Evolutionary conservation across 2,329 filamentous ascomycete genomes (phyloP), one percentile per base, ranked within the genome.

Genomic region (Huntiella moniliformis): DNA sequence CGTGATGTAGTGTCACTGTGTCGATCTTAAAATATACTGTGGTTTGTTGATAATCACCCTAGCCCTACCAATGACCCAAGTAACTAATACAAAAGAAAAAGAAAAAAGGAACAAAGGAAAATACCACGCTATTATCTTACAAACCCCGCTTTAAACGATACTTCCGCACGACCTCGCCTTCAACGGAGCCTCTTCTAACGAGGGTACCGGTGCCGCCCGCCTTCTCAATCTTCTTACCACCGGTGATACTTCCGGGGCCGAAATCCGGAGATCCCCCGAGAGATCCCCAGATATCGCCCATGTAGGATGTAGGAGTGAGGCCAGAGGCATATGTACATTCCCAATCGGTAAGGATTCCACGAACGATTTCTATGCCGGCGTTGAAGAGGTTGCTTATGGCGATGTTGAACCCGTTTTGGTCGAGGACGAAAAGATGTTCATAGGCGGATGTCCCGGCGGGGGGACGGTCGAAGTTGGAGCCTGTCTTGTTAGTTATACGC

Each of bases 201-300:
- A 46, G 13, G n/a, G 31, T 49, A 2, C 47, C 47, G 4, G 47
- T 43, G 6, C 38, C 18, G 2, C 47, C 43, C 3, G 13, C 39
- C 18, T 58, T 50, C 2, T 52, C 50, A 18, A 65, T 55, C 3
- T 53, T 56, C 22, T 54, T 49, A 3, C 63, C 64, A 11, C 57
- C 53, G 0, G 64, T 67, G 32, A 63, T 53, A 49, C 64, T 69
- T 1, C 69, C 70, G 0, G 67, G 67, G 0, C 78, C 78, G 57
- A 81, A 82, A 55, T 80, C 74, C 0, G 78, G 77, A 36, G 60
- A 57, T 1, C 77, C 78, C 1, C 77, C 78, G 3, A 84, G 60
- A 7, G 71, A 77, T 11, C 77, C 79, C 52, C 82, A 77, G 45
- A 84, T 77, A 55, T 82, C 78, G 4, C 79, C 79, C 34, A 83